These are phyloP conservation scores for Talaromyces verruculosus DNA, from an alignment of 2,329 filamentous ascomycete species.

Conservation along the genomic window DNA sequence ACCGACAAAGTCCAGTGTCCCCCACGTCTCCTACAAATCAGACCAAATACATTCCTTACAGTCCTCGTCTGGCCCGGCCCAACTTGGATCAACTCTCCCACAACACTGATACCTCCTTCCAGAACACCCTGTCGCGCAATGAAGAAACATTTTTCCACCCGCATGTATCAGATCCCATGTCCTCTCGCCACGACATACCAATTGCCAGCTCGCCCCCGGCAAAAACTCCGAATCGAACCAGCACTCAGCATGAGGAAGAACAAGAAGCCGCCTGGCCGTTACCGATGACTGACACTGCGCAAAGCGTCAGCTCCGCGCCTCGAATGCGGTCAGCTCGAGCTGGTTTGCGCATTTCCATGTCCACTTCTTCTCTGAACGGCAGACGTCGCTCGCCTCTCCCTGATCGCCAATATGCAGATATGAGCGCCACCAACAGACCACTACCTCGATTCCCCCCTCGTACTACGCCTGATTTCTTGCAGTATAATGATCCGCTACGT, in stretches of 20 bases:
- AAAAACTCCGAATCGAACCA: neutral
- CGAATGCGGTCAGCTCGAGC: slow-evolving; percentile 24
- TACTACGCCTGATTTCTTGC: slow-evolving; percentile 31
- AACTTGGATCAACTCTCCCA: neutral
- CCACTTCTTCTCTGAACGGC: slow-evolving; percentile 35
- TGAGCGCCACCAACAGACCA: slow-evolving; percentile 27
- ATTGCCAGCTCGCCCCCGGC: slow-evolving; percentile 8
- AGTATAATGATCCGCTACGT: slow-evolving; percentile 43
- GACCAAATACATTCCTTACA: slow-evolving; percentile 16
- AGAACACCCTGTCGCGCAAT: slow-evolving; percentile 5
- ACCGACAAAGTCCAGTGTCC: slow-evolving; percentile 8
- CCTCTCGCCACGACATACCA: slow-evolving; percentile 9
- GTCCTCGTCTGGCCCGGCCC: slow-evolving; percentile 14
- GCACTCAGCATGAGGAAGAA: slow-evolving; percentile 3
- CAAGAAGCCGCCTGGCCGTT: slow-evolving; percentile 16
- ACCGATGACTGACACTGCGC: slow-evolving; percentile 13
- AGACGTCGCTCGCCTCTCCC: slow-evolving; percentile 31
- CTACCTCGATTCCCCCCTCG: slow-evolving; percentile 35
- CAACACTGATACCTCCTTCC: neutral
- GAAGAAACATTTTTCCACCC: neutral
- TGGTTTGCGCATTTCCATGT: slow-evolving; percentile 39
- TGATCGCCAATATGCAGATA: slow-evolving; percentile 29
- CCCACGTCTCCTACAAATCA: slow-evolving; percentile 2
- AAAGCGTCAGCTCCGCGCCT: neutral
- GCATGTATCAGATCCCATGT: slow-evolving; percentile 14